Evolutionary conservation across 768 basidiomycete genomes (phyloP), one percentile per base, ranked within the genome.

Genomic region (Candolleomyces aberdarensis): DNA sequence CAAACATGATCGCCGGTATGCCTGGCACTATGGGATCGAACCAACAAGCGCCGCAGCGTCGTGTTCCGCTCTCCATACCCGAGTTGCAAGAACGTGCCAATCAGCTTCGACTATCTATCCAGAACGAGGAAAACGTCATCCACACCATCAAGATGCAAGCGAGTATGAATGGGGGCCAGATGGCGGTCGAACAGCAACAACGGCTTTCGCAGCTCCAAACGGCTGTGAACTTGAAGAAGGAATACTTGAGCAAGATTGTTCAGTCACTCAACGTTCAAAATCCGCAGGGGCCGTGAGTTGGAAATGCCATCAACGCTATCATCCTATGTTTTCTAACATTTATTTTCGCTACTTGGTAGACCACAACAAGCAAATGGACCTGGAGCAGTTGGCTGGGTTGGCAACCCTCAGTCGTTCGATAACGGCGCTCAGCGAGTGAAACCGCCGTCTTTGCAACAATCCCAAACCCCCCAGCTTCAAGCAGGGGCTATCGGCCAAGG

Each of bases 191-290:
- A 20, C 9, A 64, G 3, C 14, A 61, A 14, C 58, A 65, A 46
- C 64, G 61, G 56, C 29, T 63, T 2, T 65, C 64, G 54, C 66
- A 68, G 19, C 5, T 71, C 17, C 61, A 66, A n/a, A 57, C 58
- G 5, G 76, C 79, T 2, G 62, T 75, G 17, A 65, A 64, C 48
- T 53, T 29, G 29, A 75, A 74, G 63, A 81, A 75, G 71, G 82
- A 84, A 0, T 56, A 75, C 55, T 67, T 78, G 40, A 53, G 53
- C 53, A 80, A 76, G 60, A 67, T 84, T 47, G 55, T 75, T 15
- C 22, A 22, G n/a, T 41, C 47, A 39, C 26, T 56, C 26, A 29
- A 22, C 29, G 60, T 13, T 36, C 60, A 62, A 55, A 41, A 43
- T 50, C 41, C 60, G 52, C 59, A 54, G 31, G 51, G 22, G 15